Conservation (phyloP, 1,284 basidiomycete species). For the Retiboletus flavoniger region DNA sequence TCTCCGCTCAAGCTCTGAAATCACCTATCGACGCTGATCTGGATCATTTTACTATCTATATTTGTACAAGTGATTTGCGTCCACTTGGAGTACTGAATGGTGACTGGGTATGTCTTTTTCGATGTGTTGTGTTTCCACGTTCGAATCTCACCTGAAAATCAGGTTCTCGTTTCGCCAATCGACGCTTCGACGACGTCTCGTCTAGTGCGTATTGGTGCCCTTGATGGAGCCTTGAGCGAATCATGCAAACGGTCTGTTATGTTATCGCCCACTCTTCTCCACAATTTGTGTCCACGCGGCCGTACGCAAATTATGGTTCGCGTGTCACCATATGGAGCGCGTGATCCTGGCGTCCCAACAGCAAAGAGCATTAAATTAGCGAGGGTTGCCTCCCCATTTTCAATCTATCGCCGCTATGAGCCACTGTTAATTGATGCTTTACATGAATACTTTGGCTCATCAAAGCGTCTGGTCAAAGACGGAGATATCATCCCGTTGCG, state of each 20-base stretch:
- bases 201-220: constrained; percentile 57
- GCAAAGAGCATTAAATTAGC: constrained; percentile 79
- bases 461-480: constrained; percentile 65
- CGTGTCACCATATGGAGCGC: constrained; percentile 49
- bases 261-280: constrained; percentile 27
- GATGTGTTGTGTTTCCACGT: constrained; percentile 1
- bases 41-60: constrained; percentile 54
- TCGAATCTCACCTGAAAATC: constrained; percentile 5
- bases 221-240: constrained; percentile 43
- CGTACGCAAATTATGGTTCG: constrained; percentile 33
- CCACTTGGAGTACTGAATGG: constrained; percentile 77
- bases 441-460: constrained; percentile 62
- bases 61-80: constrained; percentile 64
- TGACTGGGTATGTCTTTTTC: constrained; percentile 72
- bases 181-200: constrained; percentile 37
- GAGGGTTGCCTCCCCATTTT: constrained; percentile 79
- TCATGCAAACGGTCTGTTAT: constrained; percentile 42
- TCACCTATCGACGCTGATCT: constrained; percentile 34
- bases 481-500: constrained; percentile 81
- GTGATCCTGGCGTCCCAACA: constrained; percentile 52
- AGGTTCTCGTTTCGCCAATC: constrained; percentile 30
- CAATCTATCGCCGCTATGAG: constrained; percentile 75
- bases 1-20: constrained; percentile 34
- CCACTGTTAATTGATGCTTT: constrained; percentile 67
- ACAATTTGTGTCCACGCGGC: constrained; percentile 23